Percentiles rank a stretch among this genome's conserved stretches.
These are phyloP conservation scores for Cadophora gregata DNA, from an alignment of 2,329 filamentous ascomycete species.

Conservation along the genomic window DNA sequence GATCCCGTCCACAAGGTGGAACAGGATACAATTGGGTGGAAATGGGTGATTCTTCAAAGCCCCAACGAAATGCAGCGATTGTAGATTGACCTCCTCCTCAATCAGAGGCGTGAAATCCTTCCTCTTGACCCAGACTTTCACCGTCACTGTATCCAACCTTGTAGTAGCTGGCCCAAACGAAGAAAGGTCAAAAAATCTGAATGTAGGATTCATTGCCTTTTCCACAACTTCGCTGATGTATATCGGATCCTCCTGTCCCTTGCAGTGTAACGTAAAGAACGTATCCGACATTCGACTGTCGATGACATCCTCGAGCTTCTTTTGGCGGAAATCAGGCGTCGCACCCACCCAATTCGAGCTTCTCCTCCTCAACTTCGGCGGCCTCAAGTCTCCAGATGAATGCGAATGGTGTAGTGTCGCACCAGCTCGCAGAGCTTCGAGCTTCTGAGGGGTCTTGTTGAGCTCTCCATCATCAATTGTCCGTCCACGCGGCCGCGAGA, in stretches of 20 bases:
- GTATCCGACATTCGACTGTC: constrained; percentile 79
- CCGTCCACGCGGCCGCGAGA: constrained; percentile 61
- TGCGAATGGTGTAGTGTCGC: constrained; percentile 59
- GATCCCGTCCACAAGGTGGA: constrained; percentile 85
- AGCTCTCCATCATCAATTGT: constrained; percentile 80
- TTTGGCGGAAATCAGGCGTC: constrained; percentile 67
- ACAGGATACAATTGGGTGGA: constrained; percentile 81
- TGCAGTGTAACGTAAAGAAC: constrained; percentile 84
- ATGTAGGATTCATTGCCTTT: constrained; percentile 89
- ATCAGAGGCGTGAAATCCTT: constrained; percentile 69
- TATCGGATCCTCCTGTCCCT: constrained; percentile 71
- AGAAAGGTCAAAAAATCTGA: constrained; percentile 80
- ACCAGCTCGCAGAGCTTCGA: constrained; percentile 55
- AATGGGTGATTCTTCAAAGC: constrained; percentile 73
- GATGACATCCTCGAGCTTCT: constrained; percentile 75
- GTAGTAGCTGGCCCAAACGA: constrained; percentile 67
- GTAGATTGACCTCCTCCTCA: constrained; percentile 72
- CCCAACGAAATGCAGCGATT: constrained; percentile 79
- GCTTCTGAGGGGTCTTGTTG: constrained; percentile 69
- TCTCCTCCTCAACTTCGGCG: constrained; percentile 55
- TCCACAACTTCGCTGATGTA: constrained; percentile 86
- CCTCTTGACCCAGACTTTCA: constrained; percentile 77
- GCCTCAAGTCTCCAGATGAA: constrained; percentile 59
- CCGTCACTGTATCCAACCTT: constrained; percentile 65
- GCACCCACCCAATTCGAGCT: constrained; percentile 68